phyloP scores from a whole-genome alignment of 441 rosid species.

The Croton setiger region DNA sequence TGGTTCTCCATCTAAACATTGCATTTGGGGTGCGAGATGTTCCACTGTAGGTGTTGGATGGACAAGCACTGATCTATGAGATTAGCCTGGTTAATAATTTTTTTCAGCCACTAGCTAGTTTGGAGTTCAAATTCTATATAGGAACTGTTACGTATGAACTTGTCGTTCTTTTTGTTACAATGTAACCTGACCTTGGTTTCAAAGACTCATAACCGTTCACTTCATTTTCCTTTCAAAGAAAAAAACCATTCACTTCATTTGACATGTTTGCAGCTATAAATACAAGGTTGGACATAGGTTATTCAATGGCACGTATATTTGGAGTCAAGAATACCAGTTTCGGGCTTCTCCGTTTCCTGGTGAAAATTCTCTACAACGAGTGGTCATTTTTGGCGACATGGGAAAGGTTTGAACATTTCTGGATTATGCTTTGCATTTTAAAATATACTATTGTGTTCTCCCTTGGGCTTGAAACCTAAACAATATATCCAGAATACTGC shows the following conservation, averaged over 20 bases:
- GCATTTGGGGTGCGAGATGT: background rate
- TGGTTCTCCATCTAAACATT: background rate
- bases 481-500: background rate
- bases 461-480: background rate
- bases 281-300: slow-evolving; percentile 75
- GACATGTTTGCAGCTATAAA: slow-evolving; percentile 42
- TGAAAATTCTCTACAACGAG: slow-evolving; percentile 66
- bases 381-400: slow-evolving; percentile 86
- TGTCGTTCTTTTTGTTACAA: background rate
- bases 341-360: slow-evolving; percentile 87
- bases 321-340: slow-evolving; percentile 68
- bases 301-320: slow-evolving; percentile 42
- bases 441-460: background rate
- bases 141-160: background rate
- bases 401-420: slow-evolving; percentile 65
- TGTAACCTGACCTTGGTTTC: no score
- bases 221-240: no score
- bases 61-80: background rate
- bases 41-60: background rate
- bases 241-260: background rate
- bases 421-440: background rate
- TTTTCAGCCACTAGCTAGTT: background rate
- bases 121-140: background rate
- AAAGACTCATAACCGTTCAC: background rate
- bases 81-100: background rate